Base-by-base conservation (phyloP, 2,329 filamentous ascomycete genomes). In the Penicillium thymicola region DNA sequence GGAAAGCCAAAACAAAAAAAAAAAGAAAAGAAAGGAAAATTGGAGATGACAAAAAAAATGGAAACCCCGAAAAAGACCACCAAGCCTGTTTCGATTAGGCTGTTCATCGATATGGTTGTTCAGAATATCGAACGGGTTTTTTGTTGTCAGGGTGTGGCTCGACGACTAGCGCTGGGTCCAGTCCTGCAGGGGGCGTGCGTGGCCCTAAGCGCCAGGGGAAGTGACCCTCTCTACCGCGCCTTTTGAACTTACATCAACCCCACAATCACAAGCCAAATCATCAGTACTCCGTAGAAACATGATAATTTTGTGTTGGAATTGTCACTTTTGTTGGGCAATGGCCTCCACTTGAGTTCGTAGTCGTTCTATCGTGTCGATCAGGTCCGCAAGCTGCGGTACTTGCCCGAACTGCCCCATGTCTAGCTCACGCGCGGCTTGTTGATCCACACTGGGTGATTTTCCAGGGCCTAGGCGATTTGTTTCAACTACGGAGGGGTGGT, bases 351-450 rank as follows among this genome's bases (percentile, higher is more conserved):
- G 70, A 46, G 53, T 61, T 60, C 69, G 70, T 52, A 75, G 63
- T 53, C 62, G 67, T 62, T 74, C 70, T 61, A 73, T 60, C 45
- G 70, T 69, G 60, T 70, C 68, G 62, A 72, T 67, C 66, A 74
- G 61, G 57, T 68, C 68, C 57, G 59, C 63, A 23, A 72, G 58
- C 45, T 69, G 65, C 47, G 36, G 47, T 64, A 62, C 60, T 54
- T 64, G 61, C 28, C 62, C 65, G 46, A 60, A 45, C 41, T 58
- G 64, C 40, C 51, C 64, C 51, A 62, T 46, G 18, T 51, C 56
- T 55, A 62, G 54, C 55, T 67, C 67, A 58, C 64, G 61, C 55
- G 62, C 58, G 62, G 64, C 57, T 57, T 65, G 60, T 45, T 63
- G 61, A 55, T 63, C 67, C 59, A 62, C 54, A 52, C 55, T 60